Base-by-base conservation (phyloP, 2,329 filamentous ascomycete species). In the Aspergillus uvarum region DNA sequence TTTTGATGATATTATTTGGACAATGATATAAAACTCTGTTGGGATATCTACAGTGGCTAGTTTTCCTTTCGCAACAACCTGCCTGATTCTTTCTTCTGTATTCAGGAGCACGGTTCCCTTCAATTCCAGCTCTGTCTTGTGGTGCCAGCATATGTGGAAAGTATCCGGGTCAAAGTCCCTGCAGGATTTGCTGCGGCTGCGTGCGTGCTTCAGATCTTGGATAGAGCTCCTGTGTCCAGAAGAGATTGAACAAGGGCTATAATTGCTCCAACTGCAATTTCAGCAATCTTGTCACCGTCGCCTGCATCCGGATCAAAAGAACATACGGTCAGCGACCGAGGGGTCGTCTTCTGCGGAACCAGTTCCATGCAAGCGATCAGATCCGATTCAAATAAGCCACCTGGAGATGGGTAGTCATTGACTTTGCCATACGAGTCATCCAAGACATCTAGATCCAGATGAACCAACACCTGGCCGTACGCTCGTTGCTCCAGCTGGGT, bases 361-460 rank as follows among this genome's bases (percentile, higher is more conserved):
- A 65, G 8, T 1, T 47, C 54, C 64, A 66, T 63, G 21, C 61
- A 65, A 4, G 29, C 22, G 5, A 65, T 55, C 56, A 61, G 70
- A 1, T 51, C 51, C 5, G 14, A 2, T 47, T 54, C 49, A 12
- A 49, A n/a, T 32, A 79, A 35, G 0, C 74, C 75, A 1, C 74
- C 75, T 1, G 70, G 67, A 0, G 71, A 74, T 24, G 74, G 70
- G 56, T 72, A 77, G 38, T 72, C 72, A 58, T 78, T 77, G 4
- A 70, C 74, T n/a, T 66, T 67, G 0, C 75, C 75, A 12, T 75
- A 62, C 1, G 68, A 72, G 2, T 67, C 59, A 49, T 78, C 75
- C 4, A 77, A 62, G 4, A 68, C 65, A 54, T 77, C 76, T 5
- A 77, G 65, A 49, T 78, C 76, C 2, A 78, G 54, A 50, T 77